Conservation (phyloP, 169 alveolate species). For the Cryptosporidium felis region DNA sequence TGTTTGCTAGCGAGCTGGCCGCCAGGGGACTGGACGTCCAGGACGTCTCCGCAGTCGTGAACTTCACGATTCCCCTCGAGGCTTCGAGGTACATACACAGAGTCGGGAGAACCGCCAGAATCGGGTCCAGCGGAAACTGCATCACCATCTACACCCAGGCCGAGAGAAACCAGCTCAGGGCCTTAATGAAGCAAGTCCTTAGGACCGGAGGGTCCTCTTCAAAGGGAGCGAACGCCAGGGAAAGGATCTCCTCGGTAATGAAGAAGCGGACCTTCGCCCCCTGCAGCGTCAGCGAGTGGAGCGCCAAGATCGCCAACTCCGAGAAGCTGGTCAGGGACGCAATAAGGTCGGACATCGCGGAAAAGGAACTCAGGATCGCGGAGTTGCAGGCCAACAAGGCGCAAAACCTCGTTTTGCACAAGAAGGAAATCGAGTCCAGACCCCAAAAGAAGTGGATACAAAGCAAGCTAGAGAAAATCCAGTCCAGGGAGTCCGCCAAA, state of each 20-base stretch:
- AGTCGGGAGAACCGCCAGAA: slow-evolving; percentile 95
- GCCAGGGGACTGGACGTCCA: slow-evolving; percentile 95
- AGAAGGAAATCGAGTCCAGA: slow-evolving; percentile 80
- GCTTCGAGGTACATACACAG: slow-evolving; percentile 91
- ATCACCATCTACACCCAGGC: slow-evolving; percentile 90
- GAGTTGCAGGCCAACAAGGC: slow-evolving; percentile 79
- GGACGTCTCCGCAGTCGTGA: slow-evolving; percentile 89
- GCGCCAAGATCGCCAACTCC: slow-evolving; percentile 73
- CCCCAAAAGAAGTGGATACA: slow-evolving; percentile 77
- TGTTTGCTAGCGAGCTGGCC: slow-evolving; percentile 94
- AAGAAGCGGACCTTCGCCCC: slow-evolving; percentile 64
- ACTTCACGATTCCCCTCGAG: slow-evolving; percentile 91
- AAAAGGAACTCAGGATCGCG: slow-evolving; percentile 79
- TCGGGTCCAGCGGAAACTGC: slow-evolving; percentile 90
- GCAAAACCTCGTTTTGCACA: slow-evolving; percentile 76
- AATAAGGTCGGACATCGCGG: slow-evolving; percentile 78
- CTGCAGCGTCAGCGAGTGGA: slow-evolving; percentile 73
- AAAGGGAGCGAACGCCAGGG: background rate
- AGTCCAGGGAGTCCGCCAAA: slow-evolving; percentile 17
- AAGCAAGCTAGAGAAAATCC: slow-evolving; percentile 70
- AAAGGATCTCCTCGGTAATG: slow-evolving; percentile 39
- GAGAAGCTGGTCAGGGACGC: slow-evolving; percentile 77
- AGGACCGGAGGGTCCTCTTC: slow-evolving; percentile 30
- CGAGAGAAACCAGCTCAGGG: slow-evolving; percentile 83
- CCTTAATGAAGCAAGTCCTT: slow-evolving; percentile 78